These are phyloP conservation scores for Marsdenia floribunda DNA, from an alignment of 257 asterid genomes.

Conservation along the genomic window DNA sequence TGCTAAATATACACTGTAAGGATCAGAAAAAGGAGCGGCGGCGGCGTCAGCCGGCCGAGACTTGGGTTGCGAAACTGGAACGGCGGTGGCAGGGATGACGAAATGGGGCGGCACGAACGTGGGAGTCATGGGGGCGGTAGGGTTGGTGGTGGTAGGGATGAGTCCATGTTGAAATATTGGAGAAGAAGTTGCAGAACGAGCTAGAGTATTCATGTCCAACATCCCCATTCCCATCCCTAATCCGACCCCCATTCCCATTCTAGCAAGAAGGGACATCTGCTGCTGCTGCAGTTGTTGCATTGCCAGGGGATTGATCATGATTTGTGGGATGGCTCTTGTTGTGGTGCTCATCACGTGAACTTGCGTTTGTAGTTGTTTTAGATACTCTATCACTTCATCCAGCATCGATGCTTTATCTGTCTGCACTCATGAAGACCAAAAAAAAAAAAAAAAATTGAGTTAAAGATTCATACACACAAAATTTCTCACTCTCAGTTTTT, in stretches of 20 bases:
- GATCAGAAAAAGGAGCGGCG: conserved; percentile 29
- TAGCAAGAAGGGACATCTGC: conserved; percentile 53
- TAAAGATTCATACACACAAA: no score
- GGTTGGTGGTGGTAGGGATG: conserved; percentile 13
- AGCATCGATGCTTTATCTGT: conserved; percentile 79
- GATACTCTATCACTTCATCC: conserved; percentile 62
- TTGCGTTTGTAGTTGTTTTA: conserved; percentile 66
- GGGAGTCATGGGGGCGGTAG: conserved; percentile 16
- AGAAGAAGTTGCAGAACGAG: conserved; percentile 4
- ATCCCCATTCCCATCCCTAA: conserved; percentile 37
- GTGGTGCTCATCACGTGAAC: conserved; percentile 47
- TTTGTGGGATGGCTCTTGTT: conserved; percentile 32
- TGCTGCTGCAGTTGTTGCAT: conserved; percentile 67
- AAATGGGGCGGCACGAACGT: conserved; percentile 37
- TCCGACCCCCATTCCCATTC: conserved; percentile 50
- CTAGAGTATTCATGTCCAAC: conserved; percentile 33
- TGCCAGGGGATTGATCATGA: conserved; percentile 53
- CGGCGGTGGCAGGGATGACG: conserved; percentile 19
- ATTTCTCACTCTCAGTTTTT: no score
- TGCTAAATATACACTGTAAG: conserved; percentile 41
- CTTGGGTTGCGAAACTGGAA: conserved; percentile 16
- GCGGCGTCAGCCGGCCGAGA: conserved; percentile 5
- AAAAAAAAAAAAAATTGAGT: no score
- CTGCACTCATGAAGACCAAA: conserved; percentile 32
- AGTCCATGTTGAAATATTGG: conserved; percentile 23